A percentile compares a stretch with the other conserved stretches of the same genome.
phyloP scores from a whole-genome alignment of 805 yeast species.

The Cyberlindnera sargentensis region DNA sequence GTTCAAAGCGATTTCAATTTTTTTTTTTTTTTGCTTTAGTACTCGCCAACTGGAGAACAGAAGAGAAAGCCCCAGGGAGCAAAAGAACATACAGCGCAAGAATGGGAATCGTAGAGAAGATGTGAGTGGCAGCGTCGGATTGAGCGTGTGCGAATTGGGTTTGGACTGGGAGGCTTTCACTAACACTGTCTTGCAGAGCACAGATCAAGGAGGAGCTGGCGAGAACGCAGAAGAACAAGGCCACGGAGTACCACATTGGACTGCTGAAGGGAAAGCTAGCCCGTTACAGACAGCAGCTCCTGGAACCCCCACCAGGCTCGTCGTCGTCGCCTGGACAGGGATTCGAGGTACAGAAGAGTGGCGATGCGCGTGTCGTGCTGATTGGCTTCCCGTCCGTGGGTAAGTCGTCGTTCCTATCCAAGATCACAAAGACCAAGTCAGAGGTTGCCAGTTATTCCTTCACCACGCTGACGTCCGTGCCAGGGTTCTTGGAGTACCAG shows the following conservation, averaged over 20 bases:
- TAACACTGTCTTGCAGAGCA: conserved; percentile 22
- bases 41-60: no score
- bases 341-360: conserved; percentile 90
- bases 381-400: conserved; percentile 99
- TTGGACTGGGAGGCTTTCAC: neutral
- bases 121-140: neutral
- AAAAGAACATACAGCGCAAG: neutral
- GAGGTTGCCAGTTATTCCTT: conserved; percentile 94
- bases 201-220: conserved; percentile 59
- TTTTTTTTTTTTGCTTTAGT: no score
- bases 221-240: conserved; percentile 94
- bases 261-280: conserved; percentile 92
- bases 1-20: no score
- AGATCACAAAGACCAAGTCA: conserved; percentile 88
- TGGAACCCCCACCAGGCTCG: conserved; percentile 77
- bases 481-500: conserved; percentile 89
- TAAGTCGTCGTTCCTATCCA: conserved; percentile 82
- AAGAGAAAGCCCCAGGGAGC: no score
- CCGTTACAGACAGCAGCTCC: conserved; percentile 79
- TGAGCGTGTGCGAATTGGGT: no score
- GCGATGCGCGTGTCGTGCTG: conserved; percentile 91
- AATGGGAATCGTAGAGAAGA: conserved; percentile 16
- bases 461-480: conserved; percentile 94
- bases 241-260: conserved; percentile 96
- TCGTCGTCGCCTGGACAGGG: conserved; percentile 70